These are phyloP conservation scores for Eucalyptus marginata DNA, from an alignment of 345 rosid species.

Conservation along the genomic window DNA sequence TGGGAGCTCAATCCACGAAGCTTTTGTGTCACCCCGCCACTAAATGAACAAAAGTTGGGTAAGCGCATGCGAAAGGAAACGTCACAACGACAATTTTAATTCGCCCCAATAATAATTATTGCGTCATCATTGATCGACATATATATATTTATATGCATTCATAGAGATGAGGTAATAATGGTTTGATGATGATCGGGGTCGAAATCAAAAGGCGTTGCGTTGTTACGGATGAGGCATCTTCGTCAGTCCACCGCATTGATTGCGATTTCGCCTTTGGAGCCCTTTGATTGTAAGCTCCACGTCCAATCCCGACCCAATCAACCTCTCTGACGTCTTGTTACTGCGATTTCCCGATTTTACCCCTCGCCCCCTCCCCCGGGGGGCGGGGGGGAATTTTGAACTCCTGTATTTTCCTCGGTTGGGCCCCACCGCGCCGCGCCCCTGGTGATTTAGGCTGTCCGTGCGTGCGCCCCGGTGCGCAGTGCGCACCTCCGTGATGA, in stretches of 20 bases:
- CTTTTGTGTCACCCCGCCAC: not conserved
- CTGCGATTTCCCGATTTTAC: not conserved
- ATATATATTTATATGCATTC: rapidly evolving
- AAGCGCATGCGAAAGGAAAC: not conserved
- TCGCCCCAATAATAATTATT: not conserved
- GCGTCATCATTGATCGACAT: not conserved
- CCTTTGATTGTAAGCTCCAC: not conserved
- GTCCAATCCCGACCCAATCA: not conserved
- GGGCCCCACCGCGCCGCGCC: not conserved
- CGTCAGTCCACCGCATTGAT: not conserved
- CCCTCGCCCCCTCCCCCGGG: not conserved
- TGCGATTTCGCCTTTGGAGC: not conserved
- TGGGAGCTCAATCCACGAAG: not conserved
- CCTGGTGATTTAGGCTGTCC: not conserved
- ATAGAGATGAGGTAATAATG: not conserved
- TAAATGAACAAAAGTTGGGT: not conserved
- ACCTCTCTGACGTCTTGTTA: not conserved
- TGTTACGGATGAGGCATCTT: not conserved
- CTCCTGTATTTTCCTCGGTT: not conserved
- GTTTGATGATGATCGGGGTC: not conserved
- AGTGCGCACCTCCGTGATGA: not conserved
- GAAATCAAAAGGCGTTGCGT: not conserved
- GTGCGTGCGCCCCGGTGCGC: not conserved
- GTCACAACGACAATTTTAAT: not conserved
- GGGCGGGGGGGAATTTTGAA: not conserved